Evolutionary conservation across 225 moss, liverwort and hornwort genomes (phyloP), one percentile per base, ranked within the genome.

Genomic region (Physcomitrellopsis africana): DNA sequence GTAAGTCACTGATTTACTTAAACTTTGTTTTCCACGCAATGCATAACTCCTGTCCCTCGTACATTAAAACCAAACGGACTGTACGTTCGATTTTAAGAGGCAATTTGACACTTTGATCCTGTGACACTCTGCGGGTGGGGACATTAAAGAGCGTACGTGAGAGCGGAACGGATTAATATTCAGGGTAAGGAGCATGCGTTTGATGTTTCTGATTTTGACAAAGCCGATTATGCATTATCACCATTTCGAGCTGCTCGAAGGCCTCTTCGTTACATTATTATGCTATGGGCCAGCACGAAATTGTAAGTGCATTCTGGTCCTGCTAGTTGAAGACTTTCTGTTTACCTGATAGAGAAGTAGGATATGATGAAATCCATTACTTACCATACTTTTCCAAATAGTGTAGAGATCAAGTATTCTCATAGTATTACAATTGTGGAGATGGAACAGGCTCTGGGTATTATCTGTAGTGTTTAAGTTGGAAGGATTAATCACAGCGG

Each of bases 211-310:
- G 46, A 26, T 37, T 37, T 37, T 7, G 32, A 5, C 32, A 5
- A 37, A 37, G 32, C 4, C 32, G 32, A 37, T 43, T 86, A 71
- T 63, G 67, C 58, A 47, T 81, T 79, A 65, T 87, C 87, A 16
- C 83, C 79, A 61, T 87, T 68, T 27, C 73, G 41, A 62, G 81
- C 81, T 70, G 81, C 81, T 20, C 62, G 61, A 24, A 60, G 62
- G 5, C 87, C 87, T 26, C n/a, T 87, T 41, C 74, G 67, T 6
- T 73, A 70, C 42, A 53, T 87, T 9, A 18, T 87, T 76, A 67
- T 84, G 68, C 60, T 84, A 23, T 84, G 79, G 84, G 81, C 81
- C 5, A 79, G 73, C 77, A 81, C 87, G 26, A 69, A 81, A 54
- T 1, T 84, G 87, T 87, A 76, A 81, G 87, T 52, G 59, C 43